Percentiles rank a stretch among this genome's conserved stretches.
These are phyloP conservation scores for Plasmodium fragile DNA, from an alignment of 169 alveolate species.

Conservation along the genomic window DNA sequence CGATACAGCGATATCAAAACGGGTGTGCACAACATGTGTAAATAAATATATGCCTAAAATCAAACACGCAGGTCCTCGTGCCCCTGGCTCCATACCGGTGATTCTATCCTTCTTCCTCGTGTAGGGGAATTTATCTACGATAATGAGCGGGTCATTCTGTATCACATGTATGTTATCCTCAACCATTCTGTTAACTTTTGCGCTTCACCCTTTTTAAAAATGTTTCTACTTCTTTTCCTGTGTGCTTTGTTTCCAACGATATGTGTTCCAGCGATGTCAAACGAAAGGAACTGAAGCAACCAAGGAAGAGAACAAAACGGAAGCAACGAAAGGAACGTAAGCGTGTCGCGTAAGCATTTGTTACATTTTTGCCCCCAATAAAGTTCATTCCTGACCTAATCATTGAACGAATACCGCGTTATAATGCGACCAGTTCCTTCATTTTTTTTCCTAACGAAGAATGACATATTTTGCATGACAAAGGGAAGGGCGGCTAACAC, in stretches of 20 bases:
- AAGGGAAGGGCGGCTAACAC: neutral
- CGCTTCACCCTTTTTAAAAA: neutral
- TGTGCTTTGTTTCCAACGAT: neutral
- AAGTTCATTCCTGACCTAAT: neutral
- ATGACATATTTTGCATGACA: neutral
- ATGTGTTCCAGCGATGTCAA: neutral
- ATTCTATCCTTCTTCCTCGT: constrained; percentile 22
- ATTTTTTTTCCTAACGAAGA: neutral
- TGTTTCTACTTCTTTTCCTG: neutral
- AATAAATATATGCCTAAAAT: neutral
- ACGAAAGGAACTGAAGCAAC: neutral
- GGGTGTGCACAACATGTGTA: neutral
- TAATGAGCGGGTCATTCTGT: constrained; percentile 51
- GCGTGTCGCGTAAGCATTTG: neutral
- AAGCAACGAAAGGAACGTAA: neutral
- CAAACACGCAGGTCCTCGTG: neutral
- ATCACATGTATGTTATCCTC: constrained; percentile 64
- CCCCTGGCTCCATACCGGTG: neutral
- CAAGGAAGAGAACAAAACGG: neutral
- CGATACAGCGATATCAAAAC: neutral
- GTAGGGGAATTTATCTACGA: constrained; percentile 72
- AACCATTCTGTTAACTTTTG: constrained; percentile 20
- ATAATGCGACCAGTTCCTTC: neutral
- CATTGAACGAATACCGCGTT: neutral
- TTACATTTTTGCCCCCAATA: neutral